phyloP scores from a whole-genome alignment of 1,284 basidiomycete species.

The Lentinula novae-zelandiae region DNA sequence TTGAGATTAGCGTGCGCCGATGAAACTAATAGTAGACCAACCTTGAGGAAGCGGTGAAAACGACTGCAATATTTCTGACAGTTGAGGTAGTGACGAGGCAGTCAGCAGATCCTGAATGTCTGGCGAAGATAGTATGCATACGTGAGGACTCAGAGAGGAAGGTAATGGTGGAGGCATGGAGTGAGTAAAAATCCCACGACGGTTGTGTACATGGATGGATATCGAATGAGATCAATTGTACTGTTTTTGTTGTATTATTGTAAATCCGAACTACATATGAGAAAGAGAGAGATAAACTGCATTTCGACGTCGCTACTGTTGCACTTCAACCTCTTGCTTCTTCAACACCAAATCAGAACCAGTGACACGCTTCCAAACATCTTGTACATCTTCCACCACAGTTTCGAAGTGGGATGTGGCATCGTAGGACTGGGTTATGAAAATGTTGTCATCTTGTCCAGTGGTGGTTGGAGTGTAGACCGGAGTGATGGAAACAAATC shows the following conservation, averaged over 20 bases:
- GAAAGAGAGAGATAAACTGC: constrained; percentile 9
- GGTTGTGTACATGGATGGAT: neutral
- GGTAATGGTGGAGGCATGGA: constrained; percentile 39
- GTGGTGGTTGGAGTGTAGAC: constrained; percentile 87
- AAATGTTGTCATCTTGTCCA: constrained; percentile 86
- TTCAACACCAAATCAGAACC: constrained; percentile 77
- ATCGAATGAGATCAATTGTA: constrained; percentile 1
- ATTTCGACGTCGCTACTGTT: constrained; percentile 37
- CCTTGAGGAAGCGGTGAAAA: constrained; percentile 82
- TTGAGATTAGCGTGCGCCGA: neutral
- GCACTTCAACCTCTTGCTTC: constrained; percentile 74
- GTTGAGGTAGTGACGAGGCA: constrained; percentile 54
- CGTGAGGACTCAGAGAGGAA: constrained; percentile 72
- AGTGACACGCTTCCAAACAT: constrained; percentile 87
- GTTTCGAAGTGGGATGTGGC: constrained; percentile 99
- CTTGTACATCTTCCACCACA: constrained; percentile 90
- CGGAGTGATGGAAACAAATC: constrained; percentile 88
- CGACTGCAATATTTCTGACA: constrained; percentile 71
- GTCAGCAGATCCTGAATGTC: constrained; percentile 63
- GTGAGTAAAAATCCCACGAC: neutral
- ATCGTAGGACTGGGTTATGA: constrained; percentile 97
- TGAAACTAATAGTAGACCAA: constrained; percentile 25
- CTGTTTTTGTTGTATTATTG: neutral
- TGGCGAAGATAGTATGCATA: constrained; percentile 65
- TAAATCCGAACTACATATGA: constrained; percentile 7